These are phyloP conservation scores for Stellera chamaejasme DNA, from an alignment of 345 rosid species.

Conservation along the genomic window DNA sequence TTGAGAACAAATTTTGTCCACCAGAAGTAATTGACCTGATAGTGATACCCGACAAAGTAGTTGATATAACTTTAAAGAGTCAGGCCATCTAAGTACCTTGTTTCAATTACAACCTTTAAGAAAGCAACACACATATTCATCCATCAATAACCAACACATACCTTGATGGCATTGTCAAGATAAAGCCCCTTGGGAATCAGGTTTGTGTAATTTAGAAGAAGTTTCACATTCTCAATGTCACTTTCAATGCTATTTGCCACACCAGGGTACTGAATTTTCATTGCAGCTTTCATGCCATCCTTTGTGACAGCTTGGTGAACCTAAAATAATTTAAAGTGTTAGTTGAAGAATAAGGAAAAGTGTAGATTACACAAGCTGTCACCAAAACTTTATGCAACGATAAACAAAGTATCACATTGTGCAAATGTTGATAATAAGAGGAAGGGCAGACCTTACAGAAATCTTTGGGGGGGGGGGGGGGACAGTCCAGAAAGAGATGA, in stretches of 20 bases:
- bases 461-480: too few species aligned
- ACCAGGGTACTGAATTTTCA: slow-evolving; percentile 99
- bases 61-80: not conserved
- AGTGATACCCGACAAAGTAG: slow-evolving; percentile 1
- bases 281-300: slow-evolving; percentile 70
- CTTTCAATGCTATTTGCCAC: slow-evolving; percentile 94
- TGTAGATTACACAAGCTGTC: not conserved
- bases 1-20: not conserved
- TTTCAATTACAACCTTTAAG: not conserved
- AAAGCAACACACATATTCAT: not conserved
- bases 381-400: not conserved
- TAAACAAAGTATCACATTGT: not conserved
- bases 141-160: slow-evolving; percentile 10
- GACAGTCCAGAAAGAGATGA: too few species aligned
- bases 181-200: slow-evolving; percentile 89
- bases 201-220: slow-evolving; percentile 71
- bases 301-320: slow-evolving; percentile 80
- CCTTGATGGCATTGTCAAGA: slow-evolving; percentile 93
- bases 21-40: not conserved
- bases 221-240: slow-evolving; percentile 92
- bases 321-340: slow-evolving; percentile 31
- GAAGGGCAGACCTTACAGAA: not conserved
- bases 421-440: slow-evolving; percentile 7
- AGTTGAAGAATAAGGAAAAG: slow-evolving; percentile 6
- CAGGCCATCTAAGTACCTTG: not conserved